phyloP scores from a whole-genome alignment of 2,329 filamentous ascomycete genomes.

The Neophaeococcomyces mojaviensis region DNA sequence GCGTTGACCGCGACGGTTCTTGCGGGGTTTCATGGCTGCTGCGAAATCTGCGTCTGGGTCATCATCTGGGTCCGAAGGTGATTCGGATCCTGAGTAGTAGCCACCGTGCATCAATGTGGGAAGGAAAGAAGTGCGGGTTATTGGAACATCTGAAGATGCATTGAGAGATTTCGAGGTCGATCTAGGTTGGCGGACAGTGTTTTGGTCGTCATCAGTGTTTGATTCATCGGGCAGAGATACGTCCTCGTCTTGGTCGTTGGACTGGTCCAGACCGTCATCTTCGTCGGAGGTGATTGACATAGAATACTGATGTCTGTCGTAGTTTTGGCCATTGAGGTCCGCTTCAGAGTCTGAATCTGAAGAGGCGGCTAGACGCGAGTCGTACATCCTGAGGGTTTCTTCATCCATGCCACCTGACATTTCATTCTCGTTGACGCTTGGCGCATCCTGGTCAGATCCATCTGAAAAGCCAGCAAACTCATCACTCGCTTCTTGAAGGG shows the following conservation, averaged over 20 bases:
- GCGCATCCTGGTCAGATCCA: conserved; percentile 23
- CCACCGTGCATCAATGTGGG: conserved; percentile 54
- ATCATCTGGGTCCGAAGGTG: conserved; percentile 42
- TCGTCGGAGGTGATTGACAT: conserved; percentile 10
- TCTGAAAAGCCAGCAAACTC: conserved; percentile 24
- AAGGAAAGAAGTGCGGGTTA: conserved; percentile 47
- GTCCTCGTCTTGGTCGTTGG: conserved; percentile 20
- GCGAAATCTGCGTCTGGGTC: conserved; percentile 12
- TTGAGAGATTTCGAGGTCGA: conserved; percentile 21
- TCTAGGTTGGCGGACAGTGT: not conserved
- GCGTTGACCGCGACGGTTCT: conserved; percentile 56
- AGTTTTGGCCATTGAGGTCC: conserved; percentile 2
- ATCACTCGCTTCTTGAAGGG: conserved; percentile 16
- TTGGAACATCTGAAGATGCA: not conserved
- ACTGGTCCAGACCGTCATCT: not conserved
- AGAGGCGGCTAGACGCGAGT: not conserved
- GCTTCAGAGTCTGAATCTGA: conserved; percentile 2
- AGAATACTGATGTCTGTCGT: conserved; percentile 6
- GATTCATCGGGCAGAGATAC: conserved; percentile 11
- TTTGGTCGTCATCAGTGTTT: not conserved
- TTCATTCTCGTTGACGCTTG: conserved; percentile 26
- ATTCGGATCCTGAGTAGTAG: conserved; percentile 57
- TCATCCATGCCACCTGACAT: conserved; percentile 15
- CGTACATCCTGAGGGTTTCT: conserved; percentile 11
- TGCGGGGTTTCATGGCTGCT: conserved; percentile 31